Evolutionary conservation across 345 rosid species (phyloP).

Genomic region (Arabidopsis suecica): DNA sequence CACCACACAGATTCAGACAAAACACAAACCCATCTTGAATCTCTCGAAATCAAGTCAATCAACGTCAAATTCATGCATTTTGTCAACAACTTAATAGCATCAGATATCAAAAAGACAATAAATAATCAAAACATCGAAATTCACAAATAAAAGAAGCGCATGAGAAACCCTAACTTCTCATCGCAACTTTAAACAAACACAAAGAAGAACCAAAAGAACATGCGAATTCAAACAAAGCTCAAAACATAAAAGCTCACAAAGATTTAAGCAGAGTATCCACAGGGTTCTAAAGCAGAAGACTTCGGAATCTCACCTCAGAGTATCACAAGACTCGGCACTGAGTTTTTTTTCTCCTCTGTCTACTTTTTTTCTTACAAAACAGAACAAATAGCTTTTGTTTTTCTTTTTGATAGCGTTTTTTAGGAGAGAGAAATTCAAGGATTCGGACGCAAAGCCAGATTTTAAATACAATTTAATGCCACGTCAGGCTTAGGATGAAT

Average conservation of each 20-base stretch:
- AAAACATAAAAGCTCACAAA: slow-evolving; percentile 3
- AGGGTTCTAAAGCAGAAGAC: slow-evolving; percentile 32
- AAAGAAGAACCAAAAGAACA: slow-evolving; percentile 7
- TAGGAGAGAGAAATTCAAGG: slow-evolving; percentile 63
- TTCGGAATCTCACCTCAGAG: slow-evolving; percentile 40
- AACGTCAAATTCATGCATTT: slow-evolving; percentile 17
- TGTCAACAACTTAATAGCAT: neutral
- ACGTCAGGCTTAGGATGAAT: slow-evolving; percentile 37
- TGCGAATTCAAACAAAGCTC: slow-evolving; percentile 18
- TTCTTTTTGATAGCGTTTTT: slow-evolving; percentile 26
- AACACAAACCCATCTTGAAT: slow-evolving; percentile 16
- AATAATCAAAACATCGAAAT: slow-evolving; percentile 4
- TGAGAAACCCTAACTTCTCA: slow-evolving; percentile 44
- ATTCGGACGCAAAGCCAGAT: slow-evolving; percentile 54
- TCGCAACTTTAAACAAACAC: slow-evolving; percentile 15
- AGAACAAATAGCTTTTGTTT: slow-evolving; percentile 34
- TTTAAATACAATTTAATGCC: slow-evolving; percentile 72
- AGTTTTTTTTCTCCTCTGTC: slow-evolving; percentile 22
- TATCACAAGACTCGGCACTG: slow-evolving; percentile 41
- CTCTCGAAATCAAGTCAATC: slow-evolving; percentile 4
- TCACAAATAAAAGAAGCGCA: neutral
- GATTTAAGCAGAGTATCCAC: neutral
- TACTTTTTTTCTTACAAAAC: slow-evolving; percentile 29
- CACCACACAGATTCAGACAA: slow-evolving; percentile 24
- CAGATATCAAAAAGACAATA: slow-evolving; percentile 3